Evolutionary conservation across 176 grass and related monocot species (phyloP).

Genomic region (Juncus effusus): DNA sequence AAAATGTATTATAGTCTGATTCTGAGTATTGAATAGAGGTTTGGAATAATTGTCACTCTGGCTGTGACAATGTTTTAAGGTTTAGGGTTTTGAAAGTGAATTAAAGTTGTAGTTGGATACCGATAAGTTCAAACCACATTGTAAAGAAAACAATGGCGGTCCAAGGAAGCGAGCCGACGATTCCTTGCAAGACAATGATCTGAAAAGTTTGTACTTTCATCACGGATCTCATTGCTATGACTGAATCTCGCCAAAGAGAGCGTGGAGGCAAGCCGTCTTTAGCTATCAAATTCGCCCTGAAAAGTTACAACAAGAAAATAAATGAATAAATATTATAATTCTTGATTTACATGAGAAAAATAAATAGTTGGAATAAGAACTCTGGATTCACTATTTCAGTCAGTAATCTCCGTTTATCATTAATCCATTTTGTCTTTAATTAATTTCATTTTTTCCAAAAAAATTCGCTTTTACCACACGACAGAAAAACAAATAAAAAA

Average conservation of each 20-base stretch:
- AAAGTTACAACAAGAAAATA: background rate
- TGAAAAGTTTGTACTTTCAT: constrained; percentile 88
- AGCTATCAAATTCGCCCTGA: constrained; percentile 48
- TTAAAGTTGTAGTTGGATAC: constrained; percentile 35
- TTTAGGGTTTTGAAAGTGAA: no score
- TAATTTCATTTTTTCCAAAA: no score
- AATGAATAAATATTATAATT: background rate
- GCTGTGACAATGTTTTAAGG: background rate
- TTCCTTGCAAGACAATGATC: constrained; percentile 92
- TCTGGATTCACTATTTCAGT: no score
- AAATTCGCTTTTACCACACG: no score
- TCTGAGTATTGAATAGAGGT: background rate
- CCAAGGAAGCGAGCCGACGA: constrained; percentile 87
- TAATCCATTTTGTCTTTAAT: no score
- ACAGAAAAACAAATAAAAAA: no score
- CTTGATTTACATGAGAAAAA: no score
- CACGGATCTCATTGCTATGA: constrained; percentile 65
- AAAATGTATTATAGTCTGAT: no score
- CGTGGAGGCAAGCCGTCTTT: constrained; percentile 42
- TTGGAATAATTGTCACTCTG: background rate
- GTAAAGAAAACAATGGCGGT: constrained; percentile 94
- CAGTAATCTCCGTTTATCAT: no score
- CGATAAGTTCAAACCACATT: constrained; percentile 96
- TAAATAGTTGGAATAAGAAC: no score
- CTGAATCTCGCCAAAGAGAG: constrained; percentile 71